Base-by-base conservation (phyloP, 805 yeast species). In the Zygotorulaspora danielsina region DNA sequence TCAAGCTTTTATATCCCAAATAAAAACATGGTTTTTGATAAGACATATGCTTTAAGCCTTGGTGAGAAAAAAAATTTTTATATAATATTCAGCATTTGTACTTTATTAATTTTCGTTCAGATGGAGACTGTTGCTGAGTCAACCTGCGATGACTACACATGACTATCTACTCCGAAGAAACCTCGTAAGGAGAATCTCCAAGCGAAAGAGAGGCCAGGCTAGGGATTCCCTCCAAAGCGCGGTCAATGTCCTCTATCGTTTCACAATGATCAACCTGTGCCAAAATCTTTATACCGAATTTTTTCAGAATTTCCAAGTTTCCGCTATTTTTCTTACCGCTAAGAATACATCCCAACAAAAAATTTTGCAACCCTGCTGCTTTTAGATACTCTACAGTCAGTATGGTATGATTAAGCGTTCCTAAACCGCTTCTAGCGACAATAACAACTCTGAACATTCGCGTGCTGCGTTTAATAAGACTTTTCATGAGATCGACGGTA, bases 261-360 rank as follows among this genome's bases (percentile, higher is more conserved):
- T 33, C 36, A 16, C 47, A 39, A 45, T 68, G 63, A 35, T 73
- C 70, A 38, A 63, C 70, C 42, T 51, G 66, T 17, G 56, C 51
- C 12, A 57, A 19, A 11, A 59, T 42, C 1, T 37, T 49, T 1
- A 50, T 49, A n/a, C 55, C 61, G 38, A 43, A 55, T 15, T 35
- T 34, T 16, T 40, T 19, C 10, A 59, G 38, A 3, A 53, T 37
- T 17, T 46, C 32, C 10, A 44, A 50, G 22, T 58, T 59, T 22
- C 50, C 56, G 3, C 36, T 19, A 38, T 58, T 49, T 7, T 39
- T 19, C 21, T 40, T 42, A 6, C 64, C 64, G 37, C 56, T 59
- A 19, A 58, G 27, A 24, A 59, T 44, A 26, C 51, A 43, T 10
- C 61, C 62, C 5, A 52, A 31, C 6, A 55, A 10, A 22, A 43